phyloP scores from a whole-genome alignment of 1,139 yeast genomes.

The Hansenula sp. region DNA sequence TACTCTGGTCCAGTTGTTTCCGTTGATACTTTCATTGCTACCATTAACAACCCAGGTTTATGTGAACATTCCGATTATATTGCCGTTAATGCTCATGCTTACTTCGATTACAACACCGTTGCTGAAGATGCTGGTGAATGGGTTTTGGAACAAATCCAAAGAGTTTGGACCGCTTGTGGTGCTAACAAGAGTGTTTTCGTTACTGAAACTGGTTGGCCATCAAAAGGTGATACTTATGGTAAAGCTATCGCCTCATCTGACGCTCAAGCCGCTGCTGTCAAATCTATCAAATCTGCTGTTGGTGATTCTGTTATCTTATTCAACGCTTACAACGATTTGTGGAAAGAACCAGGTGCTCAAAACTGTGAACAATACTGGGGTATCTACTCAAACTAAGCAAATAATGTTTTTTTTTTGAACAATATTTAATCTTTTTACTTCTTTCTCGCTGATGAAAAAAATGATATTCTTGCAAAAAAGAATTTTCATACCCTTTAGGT shows the following conservation, averaged over 20 bases:
- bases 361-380: constrained; percentile 78
- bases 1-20: constrained; percentile 72
- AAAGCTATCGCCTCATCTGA: constrained; percentile 64
- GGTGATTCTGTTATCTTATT: constrained; percentile 59
- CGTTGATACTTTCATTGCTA: constrained; percentile 78
- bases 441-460: neutral
- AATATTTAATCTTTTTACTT: neutral
- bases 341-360: constrained; percentile 70
- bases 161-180: constrained; percentile 65
- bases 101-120: constrained; percentile 66
- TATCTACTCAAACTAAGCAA: constrained; percentile 30
- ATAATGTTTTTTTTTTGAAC: constrained; percentile 5
- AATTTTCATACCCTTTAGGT: neutral
- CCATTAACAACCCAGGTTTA: constrained; percentile 64
- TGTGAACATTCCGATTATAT: constrained; percentile 72
- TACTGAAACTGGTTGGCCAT: constrained; percentile 85
- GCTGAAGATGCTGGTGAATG: constrained; percentile 70
- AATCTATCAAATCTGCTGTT: constrained; percentile 48
- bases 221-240: constrained; percentile 62
- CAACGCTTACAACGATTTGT: constrained; percentile 72
- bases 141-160: constrained; percentile 62
- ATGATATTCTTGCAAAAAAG: neutral
- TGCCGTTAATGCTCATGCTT: constrained; percentile 81
- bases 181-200: constrained; percentile 54
- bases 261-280: constrained; percentile 60